Conservation (phyloP, 768 basidiomycete species). For the Agaricus bisporus region DNA sequence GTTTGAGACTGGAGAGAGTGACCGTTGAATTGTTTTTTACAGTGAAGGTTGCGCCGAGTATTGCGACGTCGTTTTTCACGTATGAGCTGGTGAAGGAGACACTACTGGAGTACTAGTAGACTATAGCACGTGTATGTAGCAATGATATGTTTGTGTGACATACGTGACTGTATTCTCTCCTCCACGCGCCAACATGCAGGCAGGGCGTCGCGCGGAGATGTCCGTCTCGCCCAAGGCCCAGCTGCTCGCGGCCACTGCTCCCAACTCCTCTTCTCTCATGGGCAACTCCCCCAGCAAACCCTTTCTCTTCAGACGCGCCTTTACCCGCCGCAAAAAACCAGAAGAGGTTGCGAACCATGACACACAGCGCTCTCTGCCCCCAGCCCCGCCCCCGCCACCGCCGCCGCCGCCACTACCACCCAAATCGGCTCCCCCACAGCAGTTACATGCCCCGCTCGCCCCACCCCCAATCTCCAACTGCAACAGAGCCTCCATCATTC, state of each 20-base stretch:
- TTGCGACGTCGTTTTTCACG: slow-evolving; percentile 81
- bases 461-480: background rate
- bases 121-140: slow-evolving; percentile 2
- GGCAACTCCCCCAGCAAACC: slow-evolving; percentile 19
- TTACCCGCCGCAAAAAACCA: slow-evolving; percentile 54
- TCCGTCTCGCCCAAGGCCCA: background rate
- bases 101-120: background rate
- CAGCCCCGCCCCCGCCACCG: slow-evolving; percentile 23
- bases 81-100: slow-evolving; percentile 52
- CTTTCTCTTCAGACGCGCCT: slow-evolving; percentile 51
- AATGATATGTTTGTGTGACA: slow-evolving; percentile 1
- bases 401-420: slow-evolving; percentile 17
- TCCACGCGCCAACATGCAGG: slow-evolving; percentile 11
- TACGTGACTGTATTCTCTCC: slow-evolving; percentile 6
- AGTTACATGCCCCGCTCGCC: slow-evolving; percentile 16
- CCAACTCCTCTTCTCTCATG: slow-evolving; percentile 18
- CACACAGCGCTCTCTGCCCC: slow-evolving; percentile 15
- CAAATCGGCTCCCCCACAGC: slow-evolving; percentile 21
- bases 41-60: slow-evolving; percentile 92
- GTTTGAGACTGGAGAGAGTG: slow-evolving; percentile 9
- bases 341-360: slow-evolving; percentile 21
- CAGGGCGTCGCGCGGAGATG: slow-evolving; percentile 4
- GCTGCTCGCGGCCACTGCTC: slow-evolving; percentile 13
- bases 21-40: slow-evolving; percentile 11
- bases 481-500: slow-evolving; percentile 45